Percentiles rank a stretch among this genome's conserved stretches.
Evolutionary conservation across 2,329 filamentous ascomycete species (phyloP).

Genomic region (Aphanoascus verrucosus): DNA sequence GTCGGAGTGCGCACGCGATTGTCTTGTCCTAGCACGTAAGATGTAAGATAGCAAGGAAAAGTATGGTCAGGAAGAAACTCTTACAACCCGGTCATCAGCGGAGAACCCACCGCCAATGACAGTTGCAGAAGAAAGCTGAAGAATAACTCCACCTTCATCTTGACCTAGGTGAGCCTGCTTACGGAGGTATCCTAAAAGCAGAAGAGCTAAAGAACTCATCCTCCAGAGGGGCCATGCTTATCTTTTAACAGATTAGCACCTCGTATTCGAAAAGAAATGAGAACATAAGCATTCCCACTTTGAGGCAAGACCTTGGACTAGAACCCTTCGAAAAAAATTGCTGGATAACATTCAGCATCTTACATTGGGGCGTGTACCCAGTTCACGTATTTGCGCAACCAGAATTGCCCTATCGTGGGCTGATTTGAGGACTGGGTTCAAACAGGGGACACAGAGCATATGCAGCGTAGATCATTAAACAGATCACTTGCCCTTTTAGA

Average conservation of each 20-base stretch:
- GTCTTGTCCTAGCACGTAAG: background rate
- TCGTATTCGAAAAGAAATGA: background rate
- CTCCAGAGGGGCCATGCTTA: background rate
- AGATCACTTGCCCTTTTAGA: background rate
- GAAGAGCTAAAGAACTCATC: background rate
- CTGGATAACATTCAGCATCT: no score
- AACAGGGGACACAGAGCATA: background rate
- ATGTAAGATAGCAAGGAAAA: constrained; percentile 38
- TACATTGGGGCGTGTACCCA: no score
- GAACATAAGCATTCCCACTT: background rate
- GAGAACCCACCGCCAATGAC: background rate
- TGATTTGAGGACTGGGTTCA: background rate
- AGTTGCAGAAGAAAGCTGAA: background rate
- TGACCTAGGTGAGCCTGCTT: background rate
- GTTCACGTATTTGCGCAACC: no score
- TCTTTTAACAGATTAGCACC: background rate
- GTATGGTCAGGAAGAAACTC: constrained; percentile 38
- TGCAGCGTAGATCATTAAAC: background rate
- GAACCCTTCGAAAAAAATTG: background rate
- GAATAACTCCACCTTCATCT: background rate
- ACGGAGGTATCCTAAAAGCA: background rate
- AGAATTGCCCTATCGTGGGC: background rate
- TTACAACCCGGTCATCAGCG: constrained; percentile 36
- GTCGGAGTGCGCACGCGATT: background rate
- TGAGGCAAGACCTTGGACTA: background rate